These are phyloP conservation scores for Talaromyces rugulosus DNA, from an alignment of 2,329 filamentous ascomycete genomes.

Conservation along the genomic window DNA sequence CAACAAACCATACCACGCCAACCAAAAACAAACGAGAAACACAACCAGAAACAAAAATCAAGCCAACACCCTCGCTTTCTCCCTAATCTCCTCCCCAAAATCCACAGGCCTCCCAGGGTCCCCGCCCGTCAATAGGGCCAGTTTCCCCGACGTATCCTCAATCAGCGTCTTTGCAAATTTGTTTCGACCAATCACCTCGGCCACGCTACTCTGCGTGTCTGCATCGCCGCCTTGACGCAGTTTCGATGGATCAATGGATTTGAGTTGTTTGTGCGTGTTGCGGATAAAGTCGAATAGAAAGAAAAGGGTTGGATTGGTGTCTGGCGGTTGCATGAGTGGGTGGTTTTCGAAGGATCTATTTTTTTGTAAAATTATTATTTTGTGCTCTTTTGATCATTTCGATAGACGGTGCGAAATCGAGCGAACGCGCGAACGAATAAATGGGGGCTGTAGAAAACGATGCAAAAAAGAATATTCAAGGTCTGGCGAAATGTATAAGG, in stretches of 20 bases:
- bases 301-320: conserved; percentile 25
- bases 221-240: conserved; percentile 19
- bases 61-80: conserved; percentile 19
- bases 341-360: conserved; percentile 27
- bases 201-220: conserved; percentile 12
- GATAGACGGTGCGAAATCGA: background rate
- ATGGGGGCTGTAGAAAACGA: background rate
- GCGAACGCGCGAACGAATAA: background rate
- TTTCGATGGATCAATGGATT: conserved; percentile 21
- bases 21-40: background rate
- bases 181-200: conserved; percentile 27
- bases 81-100: conserved; percentile 25
- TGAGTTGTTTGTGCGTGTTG: conserved; percentile 55
- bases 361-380: background rate
- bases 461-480: background rate
- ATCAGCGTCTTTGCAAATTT: conserved; percentile 23
- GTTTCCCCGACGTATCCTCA: conserved; percentile 24
- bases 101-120: conserved; percentile 22
- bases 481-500: background rate
- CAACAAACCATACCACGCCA: background rate
- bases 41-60: background rate
- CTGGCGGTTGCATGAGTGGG: conserved; percentile 28
- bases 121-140: conserved; percentile 26
- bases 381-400: background rate
- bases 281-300: conserved; percentile 66